These are phyloP conservation scores for Epichloe amarillans DNA, from an alignment of 2,329 filamentous ascomycete genomes.

Conservation along the genomic window DNA sequence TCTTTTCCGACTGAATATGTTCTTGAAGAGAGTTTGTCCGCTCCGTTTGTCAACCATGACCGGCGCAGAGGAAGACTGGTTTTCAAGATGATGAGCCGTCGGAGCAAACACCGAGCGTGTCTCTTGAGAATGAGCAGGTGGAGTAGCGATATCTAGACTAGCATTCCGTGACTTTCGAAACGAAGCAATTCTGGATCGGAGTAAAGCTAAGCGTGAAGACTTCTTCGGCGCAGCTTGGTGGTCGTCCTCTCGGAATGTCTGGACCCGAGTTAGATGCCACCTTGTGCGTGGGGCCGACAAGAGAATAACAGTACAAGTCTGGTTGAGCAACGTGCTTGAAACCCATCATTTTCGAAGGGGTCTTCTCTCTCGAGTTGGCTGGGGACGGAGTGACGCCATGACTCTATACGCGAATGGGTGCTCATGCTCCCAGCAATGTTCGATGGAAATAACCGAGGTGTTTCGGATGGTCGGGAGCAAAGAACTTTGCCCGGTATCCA, in stretches of 20 bases:
- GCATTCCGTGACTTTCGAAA: neutral
- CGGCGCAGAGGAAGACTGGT: neutral
- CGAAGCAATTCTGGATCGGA: neutral
- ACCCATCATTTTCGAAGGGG: conserved; percentile 23
- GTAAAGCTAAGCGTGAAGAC: neutral
- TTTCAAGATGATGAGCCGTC: no score
- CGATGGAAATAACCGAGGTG: no score
- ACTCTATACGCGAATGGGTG: conserved; percentile 13
- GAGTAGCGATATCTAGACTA: no score
- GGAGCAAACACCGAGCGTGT: neutral
- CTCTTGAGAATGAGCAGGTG: neutral
- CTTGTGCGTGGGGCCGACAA: neutral
- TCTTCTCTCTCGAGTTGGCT: conserved; percentile 21
- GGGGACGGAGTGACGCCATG: conserved; percentile 23
- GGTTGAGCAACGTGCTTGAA: conserved; percentile 17
- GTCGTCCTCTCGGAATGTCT: conserved; percentile 1
- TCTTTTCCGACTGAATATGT: conserved; percentile 10
- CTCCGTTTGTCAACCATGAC: neutral
- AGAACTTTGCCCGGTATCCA: no score
- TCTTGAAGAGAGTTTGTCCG: neutral
- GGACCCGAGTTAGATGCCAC: neutral
- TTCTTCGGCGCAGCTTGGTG: neutral
- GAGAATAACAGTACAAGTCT: conserved; percentile 14
- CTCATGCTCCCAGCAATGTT: neutral
- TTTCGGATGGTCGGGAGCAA: no score